Evolutionary conservation across 371 early-diverging fungal genomes (phyloP).

Genomic region (Lichtheimia ornata): DNA sequence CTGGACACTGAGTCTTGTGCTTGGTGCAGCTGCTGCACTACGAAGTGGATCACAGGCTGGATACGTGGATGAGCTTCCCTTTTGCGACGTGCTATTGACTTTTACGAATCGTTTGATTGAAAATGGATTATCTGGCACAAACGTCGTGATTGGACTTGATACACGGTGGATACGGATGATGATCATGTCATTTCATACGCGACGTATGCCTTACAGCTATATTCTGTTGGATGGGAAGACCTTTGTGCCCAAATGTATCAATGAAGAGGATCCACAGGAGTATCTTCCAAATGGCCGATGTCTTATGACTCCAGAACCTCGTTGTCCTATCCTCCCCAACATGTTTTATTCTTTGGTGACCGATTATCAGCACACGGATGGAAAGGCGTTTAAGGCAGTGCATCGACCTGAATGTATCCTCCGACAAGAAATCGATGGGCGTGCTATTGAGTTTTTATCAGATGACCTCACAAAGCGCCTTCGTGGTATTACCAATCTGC

Average conservation of each 20-base stretch:
- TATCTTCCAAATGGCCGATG: neutral
- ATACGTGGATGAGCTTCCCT: neutral
- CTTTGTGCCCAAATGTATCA: neutral
- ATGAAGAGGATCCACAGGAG: neutral
- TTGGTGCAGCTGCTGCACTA: neutral
- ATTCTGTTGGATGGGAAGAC: neutral
- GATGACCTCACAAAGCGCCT: neutral
- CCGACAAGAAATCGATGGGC: neutral
- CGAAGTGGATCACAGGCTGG: neutral
- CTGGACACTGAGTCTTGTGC: neutral
- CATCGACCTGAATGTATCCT: conserved; percentile 1
- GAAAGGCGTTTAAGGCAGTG: neutral
- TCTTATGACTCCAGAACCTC: neutral
- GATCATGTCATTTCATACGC: neutral
- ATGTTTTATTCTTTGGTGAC: neutral
- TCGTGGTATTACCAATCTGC: neutral
- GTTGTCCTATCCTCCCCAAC: neutral
- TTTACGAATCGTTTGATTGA: neutral
- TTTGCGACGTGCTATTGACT: neutral
- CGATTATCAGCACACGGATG: neutral
- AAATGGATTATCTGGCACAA: neutral
- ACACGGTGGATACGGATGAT: neutral
- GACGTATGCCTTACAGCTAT: neutral
- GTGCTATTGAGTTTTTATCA: neutral
- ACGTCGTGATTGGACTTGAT: conserved; percentile 1